Evolutionary conservation across 2,329 filamentous ascomycete species (phyloP), one percentile per base, ranked within the genome.

Genomic region (Cadophora malorum): DNA sequence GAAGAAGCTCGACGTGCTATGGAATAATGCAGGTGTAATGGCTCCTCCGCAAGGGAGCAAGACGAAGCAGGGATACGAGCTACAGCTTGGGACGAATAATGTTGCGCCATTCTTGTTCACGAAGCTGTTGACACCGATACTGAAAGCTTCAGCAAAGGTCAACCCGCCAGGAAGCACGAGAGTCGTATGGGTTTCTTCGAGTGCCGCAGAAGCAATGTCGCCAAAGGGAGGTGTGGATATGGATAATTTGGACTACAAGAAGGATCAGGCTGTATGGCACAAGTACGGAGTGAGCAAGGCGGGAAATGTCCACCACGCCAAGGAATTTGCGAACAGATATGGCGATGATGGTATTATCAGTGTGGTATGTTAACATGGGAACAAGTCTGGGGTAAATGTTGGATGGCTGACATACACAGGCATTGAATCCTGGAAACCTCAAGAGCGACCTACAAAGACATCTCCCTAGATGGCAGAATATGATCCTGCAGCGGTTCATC

Each of bases 21-120:
- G 77, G 71, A 79, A 80, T 66, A 80, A 80, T 64, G 80, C 80
- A 12, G 79, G 78, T 12, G 78, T 82, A 6, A 81, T 81, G 79
- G 69, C 71, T 1, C 78, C 80, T 0, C 76, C 77, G 59, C 58
- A 73, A 65, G 74, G 79, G 19, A 73, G 75, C 65, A 75, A 77
- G 68, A 78, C 77, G 6, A 71, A 67, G 56, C 69, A 79, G 69
- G 79, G 79, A 31, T 76, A 79, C 67, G 80, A 82, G 56, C 58
- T 79, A 10, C 78, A 79, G 38, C 65, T 80, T 10, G 79, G 78
- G 16, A 79, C 76, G 3, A 81, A 82, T 66, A 74, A 74, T 52
- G 55, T 81, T 0, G 80, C 74, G 0, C 78, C 78, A 2, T 81
- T 78, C 63, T 70, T 81, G 1, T 79, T 82, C 65, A 80, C 79